Percentiles rank a stretch among this genome's conserved stretches.
Conservation (phyloP, 2,329 filamentous ascomycete species). For the Pleomassaria siparia region DNA sequence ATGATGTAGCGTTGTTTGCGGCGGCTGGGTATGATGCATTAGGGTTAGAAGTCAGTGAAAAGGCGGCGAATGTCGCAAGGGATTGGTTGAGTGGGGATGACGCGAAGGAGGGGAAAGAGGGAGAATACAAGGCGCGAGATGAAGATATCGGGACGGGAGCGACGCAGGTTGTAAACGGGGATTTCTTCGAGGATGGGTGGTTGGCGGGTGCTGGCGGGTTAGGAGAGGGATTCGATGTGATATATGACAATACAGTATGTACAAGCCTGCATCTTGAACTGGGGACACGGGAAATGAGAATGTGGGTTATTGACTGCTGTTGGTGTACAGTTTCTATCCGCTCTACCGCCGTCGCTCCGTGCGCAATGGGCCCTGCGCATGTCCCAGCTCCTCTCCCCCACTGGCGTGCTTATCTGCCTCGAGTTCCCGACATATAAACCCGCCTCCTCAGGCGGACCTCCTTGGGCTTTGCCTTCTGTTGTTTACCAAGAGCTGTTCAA, state of each 20-base stretch:
- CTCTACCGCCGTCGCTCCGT: slow-evolving; percentile 57
- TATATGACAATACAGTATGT: slow-evolving; percentile 65
- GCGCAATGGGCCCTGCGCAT: slow-evolving; percentile 60
- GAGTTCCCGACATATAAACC: slow-evolving; percentile 78
- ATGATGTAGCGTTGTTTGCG: slow-evolving; percentile 76
- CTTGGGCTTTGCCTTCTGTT: slow-evolving; percentile 68
- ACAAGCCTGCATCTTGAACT: background rate
- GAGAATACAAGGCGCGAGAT: slow-evolving; percentile 48
- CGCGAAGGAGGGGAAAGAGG: slow-evolving; percentile 39
- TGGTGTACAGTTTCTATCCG: slow-evolving; percentile 60
- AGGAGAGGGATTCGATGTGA: slow-evolving; percentile 61
- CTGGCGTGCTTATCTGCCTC: slow-evolving; percentile 63
- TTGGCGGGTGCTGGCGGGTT: slow-evolving; percentile 42
- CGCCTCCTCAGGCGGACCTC: slow-evolving; percentile 66
- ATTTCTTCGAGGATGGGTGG: slow-evolving; percentile 69
- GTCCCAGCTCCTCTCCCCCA: slow-evolving; percentile 54
- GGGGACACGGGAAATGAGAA: slow-evolving; percentile 5
- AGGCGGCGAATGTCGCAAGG: slow-evolving; percentile 51
- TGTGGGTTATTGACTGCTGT: background rate
- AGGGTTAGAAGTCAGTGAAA: slow-evolving; percentile 68
- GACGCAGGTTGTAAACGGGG: slow-evolving; percentile 60
- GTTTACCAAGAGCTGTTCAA: slow-evolving; percentile 73
- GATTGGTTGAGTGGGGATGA: slow-evolving; percentile 35
- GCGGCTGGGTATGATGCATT: slow-evolving; percentile 75
- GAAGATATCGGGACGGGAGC: slow-evolving; percentile 51